Base-by-base conservation (phyloP, 2,329 filamentous ascomycete species). In the Hypoxylon sp. region DNA sequence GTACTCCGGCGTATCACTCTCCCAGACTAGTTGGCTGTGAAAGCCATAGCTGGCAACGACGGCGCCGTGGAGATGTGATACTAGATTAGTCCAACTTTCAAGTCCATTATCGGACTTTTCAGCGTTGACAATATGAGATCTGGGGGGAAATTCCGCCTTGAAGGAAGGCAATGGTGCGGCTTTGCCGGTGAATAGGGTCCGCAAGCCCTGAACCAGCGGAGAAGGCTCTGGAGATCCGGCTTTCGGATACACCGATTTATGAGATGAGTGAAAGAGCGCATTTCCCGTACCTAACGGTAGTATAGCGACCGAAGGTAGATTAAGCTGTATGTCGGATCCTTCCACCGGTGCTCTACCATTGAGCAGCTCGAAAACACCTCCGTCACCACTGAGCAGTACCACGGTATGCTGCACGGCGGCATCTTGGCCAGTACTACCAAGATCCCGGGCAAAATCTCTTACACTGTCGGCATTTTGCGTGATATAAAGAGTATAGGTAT, bases 1-100 rank as follows among this genome's bases (percentile, higher is more conserved):
- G 78, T 95, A 95, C 69, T 88, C 90, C 0, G 87, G 82, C 0
- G 94, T 96, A 78, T 98, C 95, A 78, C 92, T 96, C 80, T 97
- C 94, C 72, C 92, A 94, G 21, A 98, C 93, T 2, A 98, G 85
- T 43, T 90, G 89, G 29, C 94, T 92, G 75, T 98, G 95, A 74
- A 98, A 88, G 19, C 92, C 95, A 86, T 96, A 97, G 77, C 91
- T 96, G 46, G 90, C 90, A 1, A 98, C 94, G 21, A 97, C 93
- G 23, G 91, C 91, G 25, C 93, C 94, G 73, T 91, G 86, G 23
- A 91, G 81, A 47, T 78, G 76, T 0, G 76, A 73, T 3, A 83
- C 78, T 1, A 70, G 61, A 8, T 78, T 73, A 30, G 78, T 71
- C n/a, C 77, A 60, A 51, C 77, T 77, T 2, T 71, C 63, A 5